phyloP scores from a whole-genome alignment of 345 rosid genomes.

The Sonneratia caseolaris region DNA sequence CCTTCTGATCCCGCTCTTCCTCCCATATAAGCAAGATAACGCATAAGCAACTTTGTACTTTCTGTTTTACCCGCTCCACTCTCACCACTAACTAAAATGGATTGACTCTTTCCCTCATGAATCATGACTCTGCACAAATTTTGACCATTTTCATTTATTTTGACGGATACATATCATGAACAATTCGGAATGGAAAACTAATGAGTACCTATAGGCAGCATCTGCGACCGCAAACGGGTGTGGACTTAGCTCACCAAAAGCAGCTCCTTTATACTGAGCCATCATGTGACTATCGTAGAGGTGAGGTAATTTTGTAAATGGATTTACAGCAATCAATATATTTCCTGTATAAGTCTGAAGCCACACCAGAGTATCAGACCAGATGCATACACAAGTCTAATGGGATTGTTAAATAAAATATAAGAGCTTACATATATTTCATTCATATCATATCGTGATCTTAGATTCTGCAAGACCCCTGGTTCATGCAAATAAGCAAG shows the following conservation, averaged over 20 bases:
- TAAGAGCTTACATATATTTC: conserved; percentile 80
- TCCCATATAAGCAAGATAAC: conserved; percentile 98
- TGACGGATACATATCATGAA: conserved; percentile 7
- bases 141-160: conserved; percentile 10
- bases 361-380: conserved; percentile 8
- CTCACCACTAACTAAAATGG: conserved; percentile 96
- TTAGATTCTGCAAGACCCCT: conserved; percentile 89
- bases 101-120: conserved; percentile 78
- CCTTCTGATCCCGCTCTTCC: conserved; percentile 91
- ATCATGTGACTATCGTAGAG: conserved; percentile 93
- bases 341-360: conserved; percentile 90
- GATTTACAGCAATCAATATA: conserved; percentile 96
- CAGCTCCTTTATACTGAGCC: conserved; percentile 94
- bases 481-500: conserved; percentile 98
- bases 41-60: conserved; percentile 95
- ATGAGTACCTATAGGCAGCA: conserved; percentile 81
- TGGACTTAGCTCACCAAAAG: conserved; percentile 92
- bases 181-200: conserved; percentile 2
- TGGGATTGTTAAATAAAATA: neutral
- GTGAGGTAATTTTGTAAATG: conserved; percentile 87
- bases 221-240: conserved; percentile 99
- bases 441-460: conserved; percentile 93
- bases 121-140: conserved; percentile 70
- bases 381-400: conserved; percentile 11
- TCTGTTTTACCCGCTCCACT: conserved; percentile 99